Evolutionary conservation across 441 rosid species (phyloP).

Genomic region (Populus hybrid): DNA sequence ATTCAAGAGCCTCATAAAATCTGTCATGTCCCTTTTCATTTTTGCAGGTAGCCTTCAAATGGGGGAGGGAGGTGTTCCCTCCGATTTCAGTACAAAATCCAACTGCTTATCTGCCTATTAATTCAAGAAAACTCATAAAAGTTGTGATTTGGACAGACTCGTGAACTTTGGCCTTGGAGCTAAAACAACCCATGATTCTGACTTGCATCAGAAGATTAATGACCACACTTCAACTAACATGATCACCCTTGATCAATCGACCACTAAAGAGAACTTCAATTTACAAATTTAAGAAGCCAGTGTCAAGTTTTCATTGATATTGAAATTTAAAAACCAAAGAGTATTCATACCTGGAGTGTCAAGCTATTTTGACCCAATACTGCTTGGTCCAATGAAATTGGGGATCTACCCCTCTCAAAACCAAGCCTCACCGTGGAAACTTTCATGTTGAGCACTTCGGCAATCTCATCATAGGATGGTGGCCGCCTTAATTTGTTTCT

Average conservation of each 20-base stretch:
- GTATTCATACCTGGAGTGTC: constrained; percentile 42
- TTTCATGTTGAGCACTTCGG: constrained; percentile 37
- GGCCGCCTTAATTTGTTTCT: constrained; percentile 29
- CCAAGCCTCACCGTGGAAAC: constrained; percentile 46
- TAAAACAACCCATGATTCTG: not conserved
- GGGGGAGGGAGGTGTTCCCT: not conserved
- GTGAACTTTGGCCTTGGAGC: not conserved
- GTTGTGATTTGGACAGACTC: not conserved
- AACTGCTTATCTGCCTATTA: not conserved
- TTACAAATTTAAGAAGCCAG: not conserved
- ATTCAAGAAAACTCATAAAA: not conserved
- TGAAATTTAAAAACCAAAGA: not conserved
- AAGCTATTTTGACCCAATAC: constrained; percentile 33
- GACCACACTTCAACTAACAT: not conserved
- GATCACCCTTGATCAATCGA: not conserved
- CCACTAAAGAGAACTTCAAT: not conserved
- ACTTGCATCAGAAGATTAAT: not conserved
- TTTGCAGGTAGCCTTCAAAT: not conserved
- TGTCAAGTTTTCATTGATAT: not conserved
- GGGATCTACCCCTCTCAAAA: constrained; percentile 32
- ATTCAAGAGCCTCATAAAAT: not conserved
- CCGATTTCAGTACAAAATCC: not conserved
- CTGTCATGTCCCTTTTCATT: not conserved
- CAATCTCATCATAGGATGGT: constrained; percentile 47
- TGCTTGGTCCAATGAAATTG: constrained; percentile 42